A percentile compares a stretch with the other conserved stretches of the same genome.
Evolutionary conservation across 768 basidiomycete genomes (phyloP).

Genomic region (Tricholoma flavovirens): DNA sequence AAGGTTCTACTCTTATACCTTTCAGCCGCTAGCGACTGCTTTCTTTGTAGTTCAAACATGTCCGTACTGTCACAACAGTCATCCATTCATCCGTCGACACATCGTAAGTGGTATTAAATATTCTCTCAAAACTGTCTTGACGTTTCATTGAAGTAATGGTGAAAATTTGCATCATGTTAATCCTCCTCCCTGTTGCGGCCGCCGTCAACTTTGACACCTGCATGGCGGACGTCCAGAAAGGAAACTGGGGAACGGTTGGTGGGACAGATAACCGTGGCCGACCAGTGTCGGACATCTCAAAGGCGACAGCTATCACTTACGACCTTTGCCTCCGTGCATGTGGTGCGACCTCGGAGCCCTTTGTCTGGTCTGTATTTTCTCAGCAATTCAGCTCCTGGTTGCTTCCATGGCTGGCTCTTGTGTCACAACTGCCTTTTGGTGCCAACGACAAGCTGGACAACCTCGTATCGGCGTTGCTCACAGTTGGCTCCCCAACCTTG

Average conservation of each 20-base stretch:
- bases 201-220: too few species aligned
- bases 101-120: too few species aligned
- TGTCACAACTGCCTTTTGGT: slow-evolving; percentile 47
- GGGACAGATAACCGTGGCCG: slow-evolving; percentile 24
- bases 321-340: slow-evolving; percentile 24
- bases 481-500: slow-evolving; percentile 39
- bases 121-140: too few species aligned
- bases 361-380: slow-evolving; percentile 28
- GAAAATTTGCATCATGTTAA: too few species aligned
- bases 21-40: too few species aligned
- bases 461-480: slow-evolving; percentile 35
- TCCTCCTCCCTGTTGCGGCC: too few species aligned
- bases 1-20: too few species aligned
- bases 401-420: slow-evolving; percentile 41
- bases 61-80: too few species aligned
- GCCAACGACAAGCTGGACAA: slow-evolving; percentile 34
- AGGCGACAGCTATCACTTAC: slow-evolving; percentile 26
- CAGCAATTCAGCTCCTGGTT: slow-evolving; percentile 41
- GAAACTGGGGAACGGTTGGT: slow-evolving; percentile 10
- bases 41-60: too few species aligned
- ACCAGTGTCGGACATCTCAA: slow-evolving; percentile 15
- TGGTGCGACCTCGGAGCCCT: slow-evolving; percentile 20
- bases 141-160: too few species aligned
- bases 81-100: too few species aligned
- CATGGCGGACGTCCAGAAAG: too few species aligned